Evolutionary conservation across 148 eudicot species (phyloP), one percentile per base, ranked within the genome.

Genomic region (Rhododendron vialii): DNA sequence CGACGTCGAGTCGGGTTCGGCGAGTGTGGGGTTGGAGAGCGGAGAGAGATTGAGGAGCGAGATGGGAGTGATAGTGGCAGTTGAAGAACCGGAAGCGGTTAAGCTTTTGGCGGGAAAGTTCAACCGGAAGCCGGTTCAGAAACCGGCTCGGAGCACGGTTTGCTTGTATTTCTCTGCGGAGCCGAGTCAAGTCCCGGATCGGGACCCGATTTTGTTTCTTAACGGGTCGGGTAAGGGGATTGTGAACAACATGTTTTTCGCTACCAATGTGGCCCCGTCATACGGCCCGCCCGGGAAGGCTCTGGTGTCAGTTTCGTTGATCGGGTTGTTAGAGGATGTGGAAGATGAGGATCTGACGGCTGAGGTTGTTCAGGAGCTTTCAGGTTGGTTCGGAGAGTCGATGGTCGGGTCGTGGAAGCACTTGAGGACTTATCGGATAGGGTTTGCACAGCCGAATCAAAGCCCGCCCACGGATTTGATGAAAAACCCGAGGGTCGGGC

Each of bases 171-270:
- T 93, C 85, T 84, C 93, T 0, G 76, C 92, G 22, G 94, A 94
- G 33, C 82, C 9, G 43, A 84, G 78, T 18, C 87, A 86, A 53
- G 74, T 98, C 15, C 98, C 98, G 12, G 87, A 85, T 4, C 43
- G 78, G 3, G 96, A 98, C 81, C 98, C 99, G 33, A 90, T 95
- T 6, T 51, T 98, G 90, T 93, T 88, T 55, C 87, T 98, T 3
- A 98, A 98, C 38, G 98, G 99, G 73, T 94, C 99, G 76, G 96
- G 96, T 7, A 88, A 78, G 12, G 99, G 99, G 84, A 94, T 98
- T 20, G 95, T 98, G 85, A 98, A 97, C 81, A 97, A 97, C 48
- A 95, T 97, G 99, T 97, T 97, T 69, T 95, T 95, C 15, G 93
- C 98, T 0, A 97, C 98, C 14, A 95, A 94, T 87, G 98, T 98